Conservation (phyloP, 495 filamentous ascomycete genomes). For the Talaromyces proteolyticus region DNA sequence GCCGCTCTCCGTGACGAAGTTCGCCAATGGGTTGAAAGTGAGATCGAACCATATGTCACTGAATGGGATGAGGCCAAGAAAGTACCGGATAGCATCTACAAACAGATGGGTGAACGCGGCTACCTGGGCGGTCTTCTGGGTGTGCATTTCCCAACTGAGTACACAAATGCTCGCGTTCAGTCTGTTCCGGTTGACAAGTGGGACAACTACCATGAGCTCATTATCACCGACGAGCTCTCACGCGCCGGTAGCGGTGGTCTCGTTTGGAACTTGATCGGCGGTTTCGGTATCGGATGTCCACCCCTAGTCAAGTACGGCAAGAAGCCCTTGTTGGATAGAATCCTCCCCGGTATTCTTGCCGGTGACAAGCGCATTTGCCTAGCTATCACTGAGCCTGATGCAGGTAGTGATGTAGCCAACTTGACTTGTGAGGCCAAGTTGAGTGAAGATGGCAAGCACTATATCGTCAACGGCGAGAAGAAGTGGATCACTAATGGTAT, state of each 20-base stretch:
- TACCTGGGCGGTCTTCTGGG: conserved; percentile 90
- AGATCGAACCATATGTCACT: conserved; percentile 85
- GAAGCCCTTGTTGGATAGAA: conserved; percentile 77
- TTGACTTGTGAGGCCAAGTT: conserved; percentile 93
- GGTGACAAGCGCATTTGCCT: conserved; percentile 96
- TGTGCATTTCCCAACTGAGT: conserved; percentile 66
- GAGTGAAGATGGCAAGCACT: conserved; percentile 90
- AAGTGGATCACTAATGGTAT: conserved; percentile 99
- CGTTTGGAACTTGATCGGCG: conserved; percentile 97
- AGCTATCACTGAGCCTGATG: conserved; percentile 79
- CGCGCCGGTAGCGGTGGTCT: conserved; percentile 85
- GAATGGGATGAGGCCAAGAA: conserved; percentile 96
- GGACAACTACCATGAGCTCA: conserved; percentile 97
- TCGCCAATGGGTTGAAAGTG: conserved; percentile 83
- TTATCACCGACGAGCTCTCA: conserved; percentile 89
- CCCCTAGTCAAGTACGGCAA: conserved; percentile 90
- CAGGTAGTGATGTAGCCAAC: conserved; percentile 86
- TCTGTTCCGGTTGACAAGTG: conserved; percentile 82
- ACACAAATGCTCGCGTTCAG: conserved; percentile 62
- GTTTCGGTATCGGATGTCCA: conserved; percentile 89
- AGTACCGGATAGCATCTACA: conserved; percentile 84
- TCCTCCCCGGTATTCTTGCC: conserved; percentile 75
- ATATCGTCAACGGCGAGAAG: conserved; percentile 99
- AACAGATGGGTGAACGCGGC: conserved; percentile 87
- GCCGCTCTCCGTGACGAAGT: conserved; percentile 84